These are phyloP conservation scores for Inga laurina DNA, from an alignment of 306 rosid species.

Conservation along the genomic window DNA sequence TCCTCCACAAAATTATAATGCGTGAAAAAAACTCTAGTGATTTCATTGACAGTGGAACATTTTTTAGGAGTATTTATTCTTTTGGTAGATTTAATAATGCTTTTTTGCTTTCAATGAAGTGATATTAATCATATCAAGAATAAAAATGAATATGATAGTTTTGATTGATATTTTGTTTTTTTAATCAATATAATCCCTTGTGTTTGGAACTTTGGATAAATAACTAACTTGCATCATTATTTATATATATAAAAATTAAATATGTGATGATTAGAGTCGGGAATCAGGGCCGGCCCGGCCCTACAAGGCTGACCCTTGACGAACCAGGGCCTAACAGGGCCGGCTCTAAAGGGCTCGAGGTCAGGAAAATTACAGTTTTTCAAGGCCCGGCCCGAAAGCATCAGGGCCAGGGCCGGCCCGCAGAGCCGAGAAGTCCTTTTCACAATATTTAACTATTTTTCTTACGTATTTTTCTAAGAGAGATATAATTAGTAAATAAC, in stretches of 20 bases:
- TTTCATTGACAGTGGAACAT: neutral
- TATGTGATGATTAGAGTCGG: no score
- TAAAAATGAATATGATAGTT: neutral
- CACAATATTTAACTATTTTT: no score
- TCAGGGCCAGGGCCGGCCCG: no score
- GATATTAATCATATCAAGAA: neutral
- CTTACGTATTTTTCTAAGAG: no score
- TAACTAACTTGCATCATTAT: neutral
- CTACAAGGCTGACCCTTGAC: no score
- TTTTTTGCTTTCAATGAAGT: neutral
- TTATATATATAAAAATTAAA: neutral
- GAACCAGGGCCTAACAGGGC: no score
- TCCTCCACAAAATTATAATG: neutral
- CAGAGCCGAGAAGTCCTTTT: no score
- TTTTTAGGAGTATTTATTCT: neutral
- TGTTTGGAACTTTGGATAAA: neutral
- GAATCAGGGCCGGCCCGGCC: no score
- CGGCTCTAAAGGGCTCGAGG: no score
- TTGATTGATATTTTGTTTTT: conserved; percentile 17
- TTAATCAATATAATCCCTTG: conserved; percentile 21
- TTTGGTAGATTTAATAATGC: neutral
- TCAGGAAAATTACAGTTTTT: no score
- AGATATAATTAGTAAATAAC: no score
- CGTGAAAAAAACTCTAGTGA: neutral
- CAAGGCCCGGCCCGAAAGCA: no score